These are phyloP conservation scores for Xylaria telfairii DNA, from an alignment of 495 filamentous ascomycete species.

Conservation along the genomic window DNA sequence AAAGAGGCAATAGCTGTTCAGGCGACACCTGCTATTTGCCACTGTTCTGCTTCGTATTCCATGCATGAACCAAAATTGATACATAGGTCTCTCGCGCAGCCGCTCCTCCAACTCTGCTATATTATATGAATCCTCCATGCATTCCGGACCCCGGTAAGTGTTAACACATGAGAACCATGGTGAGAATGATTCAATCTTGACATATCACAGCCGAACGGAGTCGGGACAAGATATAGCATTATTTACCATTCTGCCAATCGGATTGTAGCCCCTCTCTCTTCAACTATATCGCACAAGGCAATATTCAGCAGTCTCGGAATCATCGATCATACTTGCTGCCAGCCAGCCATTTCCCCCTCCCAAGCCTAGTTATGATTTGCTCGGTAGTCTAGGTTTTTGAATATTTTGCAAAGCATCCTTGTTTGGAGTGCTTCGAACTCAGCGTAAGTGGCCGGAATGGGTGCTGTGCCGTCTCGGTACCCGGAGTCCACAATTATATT, in stretches of 20 bases:
- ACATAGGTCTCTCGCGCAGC: background rate
- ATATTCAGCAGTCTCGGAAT: background rate
- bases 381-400: background rate
- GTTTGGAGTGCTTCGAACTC: background rate
- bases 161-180: background rate
- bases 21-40: background rate
- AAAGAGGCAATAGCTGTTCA: background rate
- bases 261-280: background rate
- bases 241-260: background rate
- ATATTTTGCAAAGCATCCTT: background rate
- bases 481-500: background rate
- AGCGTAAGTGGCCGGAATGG: background rate
- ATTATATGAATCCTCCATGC: background rate
- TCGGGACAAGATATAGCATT: background rate
- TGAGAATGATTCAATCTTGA: slow-evolving; percentile 3
- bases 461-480: background rate
- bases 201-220: background rate
- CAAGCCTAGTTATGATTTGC: background rate
- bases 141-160: background rate
- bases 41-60: background rate
- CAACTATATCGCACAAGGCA: background rate
- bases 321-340: background rate
- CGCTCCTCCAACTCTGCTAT: background rate
- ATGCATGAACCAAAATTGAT: background rate
- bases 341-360: background rate